Evolutionary conservation across 345 rosid genomes (phyloP).

Genomic region (Eucalyptus globulus): DNA sequence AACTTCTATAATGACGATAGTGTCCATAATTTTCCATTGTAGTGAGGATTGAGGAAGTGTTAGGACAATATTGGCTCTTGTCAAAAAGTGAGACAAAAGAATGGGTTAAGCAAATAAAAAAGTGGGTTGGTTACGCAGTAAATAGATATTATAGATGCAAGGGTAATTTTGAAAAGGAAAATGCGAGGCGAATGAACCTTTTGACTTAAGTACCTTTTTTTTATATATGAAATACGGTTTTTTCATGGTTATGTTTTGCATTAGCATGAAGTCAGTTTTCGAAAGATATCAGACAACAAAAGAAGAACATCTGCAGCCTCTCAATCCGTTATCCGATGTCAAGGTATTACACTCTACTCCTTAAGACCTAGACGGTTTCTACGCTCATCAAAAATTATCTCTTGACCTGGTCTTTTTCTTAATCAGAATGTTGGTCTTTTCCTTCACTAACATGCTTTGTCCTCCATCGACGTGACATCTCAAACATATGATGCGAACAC

Average conservation of each 20-base stretch:
- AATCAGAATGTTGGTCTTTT: neutral
- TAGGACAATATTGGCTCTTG: neutral
- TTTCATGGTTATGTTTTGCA: neutral
- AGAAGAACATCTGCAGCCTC: neutral
- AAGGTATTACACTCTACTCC: neutral
- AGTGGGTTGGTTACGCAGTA: neutral
- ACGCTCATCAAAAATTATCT: neutral
- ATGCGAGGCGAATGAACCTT: neutral
- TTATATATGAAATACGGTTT: neutral
- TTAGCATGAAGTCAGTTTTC: neutral
- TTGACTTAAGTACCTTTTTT: neutral
- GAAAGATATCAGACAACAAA: neutral
- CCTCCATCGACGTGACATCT: neutral
- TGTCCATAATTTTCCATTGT: neutral
- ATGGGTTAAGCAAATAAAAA: neutral
- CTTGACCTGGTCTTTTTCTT: neutral
- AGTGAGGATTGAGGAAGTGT: neutral
- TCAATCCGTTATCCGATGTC: neutral
- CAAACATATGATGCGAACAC: neutral
- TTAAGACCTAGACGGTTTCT: neutral
- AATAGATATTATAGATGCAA: neutral
- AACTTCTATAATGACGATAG: neutral
- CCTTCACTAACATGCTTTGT: neutral
- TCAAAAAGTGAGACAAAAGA: neutral
- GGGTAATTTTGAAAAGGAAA: neutral